phyloP scores from a whole-genome alignment of 2,329 filamentous ascomycete genomes.

The Biscogniauxia sp. region DNA sequence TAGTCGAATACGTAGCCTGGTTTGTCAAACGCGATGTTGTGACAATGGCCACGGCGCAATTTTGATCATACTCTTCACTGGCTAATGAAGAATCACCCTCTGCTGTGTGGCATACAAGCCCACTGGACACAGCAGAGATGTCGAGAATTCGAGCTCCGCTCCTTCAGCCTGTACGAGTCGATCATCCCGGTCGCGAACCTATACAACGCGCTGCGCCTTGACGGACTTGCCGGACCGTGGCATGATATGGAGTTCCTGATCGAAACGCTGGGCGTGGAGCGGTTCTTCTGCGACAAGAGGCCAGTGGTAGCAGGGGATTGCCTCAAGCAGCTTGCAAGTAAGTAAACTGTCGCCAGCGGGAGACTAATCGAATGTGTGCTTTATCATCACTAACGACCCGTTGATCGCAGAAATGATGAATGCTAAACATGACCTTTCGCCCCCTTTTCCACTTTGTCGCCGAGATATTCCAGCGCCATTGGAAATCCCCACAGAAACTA shows the following conservation, averaged over 20 bases:
- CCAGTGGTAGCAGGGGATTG: not conserved
- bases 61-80: too few relatives aligned
- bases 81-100: not conserved
- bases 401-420: not conserved
- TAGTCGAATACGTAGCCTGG: not conserved
- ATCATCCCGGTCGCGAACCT: not conserved
- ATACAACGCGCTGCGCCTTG: not conserved
- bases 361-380: not conserved
- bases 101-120: not conserved
- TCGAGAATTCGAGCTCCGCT: not conserved
- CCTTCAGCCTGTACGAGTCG: not conserved
- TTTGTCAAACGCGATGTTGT: not conserved
- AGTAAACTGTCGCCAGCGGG: not conserved
- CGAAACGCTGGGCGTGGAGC: not conserved
- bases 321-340: not conserved
- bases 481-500: not conserved
- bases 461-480: not conserved
- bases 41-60: too few relatives aligned
- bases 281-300: not conserved
- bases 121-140: not conserved
- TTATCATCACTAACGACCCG: not conserved
- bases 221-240: not conserved
- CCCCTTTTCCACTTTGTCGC: not conserved
- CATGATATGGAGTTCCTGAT: not conserved
- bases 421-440: not conserved